phyloP scores from a whole-genome alignment of 768 basidiomycete species.

The Astraeus odoratus region DNA sequence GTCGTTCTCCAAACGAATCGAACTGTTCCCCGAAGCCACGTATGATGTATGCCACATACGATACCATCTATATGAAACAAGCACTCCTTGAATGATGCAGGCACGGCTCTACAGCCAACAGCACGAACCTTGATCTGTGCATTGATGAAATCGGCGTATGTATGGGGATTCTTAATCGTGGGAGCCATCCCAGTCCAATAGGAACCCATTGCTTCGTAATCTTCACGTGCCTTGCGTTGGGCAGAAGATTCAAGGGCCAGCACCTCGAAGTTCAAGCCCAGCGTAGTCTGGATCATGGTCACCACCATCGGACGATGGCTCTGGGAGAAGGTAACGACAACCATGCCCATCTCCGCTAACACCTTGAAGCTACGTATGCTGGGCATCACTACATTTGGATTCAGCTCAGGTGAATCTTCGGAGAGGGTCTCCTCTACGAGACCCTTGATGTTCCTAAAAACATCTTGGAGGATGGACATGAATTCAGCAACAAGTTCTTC shows the following conservation, averaged over 20 bases:
- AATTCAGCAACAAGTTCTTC: conserved; percentile 76
- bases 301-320: conserved; percentile 61
- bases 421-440: conserved; percentile 73
- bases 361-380: conserved; percentile 89
- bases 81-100: neutral
- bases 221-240: conserved; percentile 69
- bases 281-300: conserved; percentile 59
- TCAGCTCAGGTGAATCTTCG: conserved; percentile 50
- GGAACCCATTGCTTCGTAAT: conserved; percentile 74
- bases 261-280: conserved; percentile 74
- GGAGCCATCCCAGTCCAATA: conserved; percentile 80
- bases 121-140: conserved; percentile 88
- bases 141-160: conserved; percentile 78
- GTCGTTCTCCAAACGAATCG: conserved; percentile 69
- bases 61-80: conserved; percentile 59
- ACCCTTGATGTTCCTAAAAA: conserved; percentile 65
- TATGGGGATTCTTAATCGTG: conserved; percentile 59
- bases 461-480: conserved; percentile 70
- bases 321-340: conserved; percentile 87
- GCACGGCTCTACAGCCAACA: neutral
- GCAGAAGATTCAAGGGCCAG: conserved; percentile 75
- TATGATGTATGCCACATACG: conserved; percentile 86
- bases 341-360: conserved; percentile 87
- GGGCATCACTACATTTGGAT: conserved; percentile 54
- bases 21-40: conserved; percentile 59